Base-by-base conservation (phyloP, 345 rosid species). In the Hevea brasiliensis region DNA sequence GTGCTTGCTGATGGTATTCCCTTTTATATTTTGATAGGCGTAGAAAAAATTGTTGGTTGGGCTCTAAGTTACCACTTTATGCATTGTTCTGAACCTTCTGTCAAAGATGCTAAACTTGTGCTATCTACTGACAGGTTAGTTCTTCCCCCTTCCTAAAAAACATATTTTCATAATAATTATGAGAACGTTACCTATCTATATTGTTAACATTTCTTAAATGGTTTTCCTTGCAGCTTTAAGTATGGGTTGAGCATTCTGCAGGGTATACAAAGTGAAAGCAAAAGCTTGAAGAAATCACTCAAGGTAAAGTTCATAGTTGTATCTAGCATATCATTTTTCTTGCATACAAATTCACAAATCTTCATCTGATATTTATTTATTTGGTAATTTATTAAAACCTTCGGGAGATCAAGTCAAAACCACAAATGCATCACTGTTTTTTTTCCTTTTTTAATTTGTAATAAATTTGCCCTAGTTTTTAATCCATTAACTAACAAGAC, bases 11-110 rank as follows among this genome's bases (percentile, higher is more conserved):
- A 56, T 3, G 32, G 14, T 76, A 61, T 20, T 3, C 53, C n/a
- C 24, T 13, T 57, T 77, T 23, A 76, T 20, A 51, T 60, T n/a
- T 54, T 32, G 50, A 44, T 65, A 96, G 99, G 92, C 78, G 99
- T 85, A 75, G 99, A 96, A 80, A 96, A 93, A 85, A 83, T 90
- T 68, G 93, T 90, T 21, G 99, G 99, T 63, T 96, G 97, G 98
- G 95, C 97, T 61, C 61, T 89, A 27, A 84, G 98, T 74, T 87
- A 90, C 80, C 94, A 89, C 74, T 88, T 90, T 58, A 91, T 90
- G 98, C 85, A 87, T 76, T 77, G 86, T 68, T 74, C 87, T n/a
- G 92, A 91, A 78, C 85, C 84, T 75, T 70, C 74, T 27, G 66
- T 81, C 21, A 81, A 83, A 85, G 96, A 91, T 81, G 80, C 83